Evolutionary conservation across 257 asterid genomes (phyloP), one percentile per base, ranked within the genome.

Genomic region (Nicotiana noctiflora): DNA sequence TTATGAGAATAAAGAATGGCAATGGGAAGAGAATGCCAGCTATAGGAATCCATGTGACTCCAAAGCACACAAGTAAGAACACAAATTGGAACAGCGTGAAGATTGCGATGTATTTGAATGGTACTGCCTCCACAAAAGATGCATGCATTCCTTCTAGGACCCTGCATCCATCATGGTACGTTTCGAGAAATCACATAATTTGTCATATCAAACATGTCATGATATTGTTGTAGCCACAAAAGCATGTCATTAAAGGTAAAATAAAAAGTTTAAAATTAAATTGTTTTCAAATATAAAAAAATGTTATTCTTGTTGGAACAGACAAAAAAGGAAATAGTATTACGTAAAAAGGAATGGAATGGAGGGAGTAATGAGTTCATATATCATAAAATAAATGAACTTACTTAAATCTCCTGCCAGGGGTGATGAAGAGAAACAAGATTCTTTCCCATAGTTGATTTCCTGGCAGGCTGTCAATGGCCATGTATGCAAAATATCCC

Each of bases 361-460:
- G 11, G 3, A 49, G 14, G 13, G 13, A 49, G 11, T 11, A 49
- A 9, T 9, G 11, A 49, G 15, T 49, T 49, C 53, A 49, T 49
- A 49, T 49, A 49, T 4, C 15, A n/a, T n/a, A 15, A 52, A 14
- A 52, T 52, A 6, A 5, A 52, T 52, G 59, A 4, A 63, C 70
- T 44, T 75, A 75, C 79, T 49, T 75, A 25, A 18, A 75, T 75
- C 79, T 46, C 53, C 79, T 44, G 61, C 79, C 29, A 14, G 79
- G 79, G 53, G 79, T 23, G 18, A 56, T 75, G 53, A 75, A 75
- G 61, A 75, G 79, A 12, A 75, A 29, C 29, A 75, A 21, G 17
- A 75, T 49, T 51, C 79, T 53, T 75, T 75, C 79, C 79, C 79
- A 75, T 53, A 75, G 53, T 51, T 75, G 79, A 51, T 75, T 75